Percentiles rank a stretch among this genome's conserved stretches.
These are phyloP conservation scores for Bipolaris oryzae DNA, from an alignment of 2,329 filamentous ascomycete species.

Conservation along the genomic window DNA sequence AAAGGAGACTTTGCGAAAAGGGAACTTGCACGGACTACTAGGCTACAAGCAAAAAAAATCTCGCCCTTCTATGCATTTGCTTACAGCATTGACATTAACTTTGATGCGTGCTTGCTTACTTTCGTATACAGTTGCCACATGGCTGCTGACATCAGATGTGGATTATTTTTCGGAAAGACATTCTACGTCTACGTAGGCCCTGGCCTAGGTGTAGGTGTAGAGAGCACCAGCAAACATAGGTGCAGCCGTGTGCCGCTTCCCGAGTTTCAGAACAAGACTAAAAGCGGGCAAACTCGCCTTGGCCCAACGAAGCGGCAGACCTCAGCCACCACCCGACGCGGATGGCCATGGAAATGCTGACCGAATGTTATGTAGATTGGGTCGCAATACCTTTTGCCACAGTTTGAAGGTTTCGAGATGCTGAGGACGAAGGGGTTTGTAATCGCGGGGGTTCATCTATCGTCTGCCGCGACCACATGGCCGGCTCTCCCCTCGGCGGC, in stretches of 20 bases:
- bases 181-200: too few relatives aligned
- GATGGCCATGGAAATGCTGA: neutral
- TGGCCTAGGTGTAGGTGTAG: neutral
- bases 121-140: too few relatives aligned
- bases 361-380: neutral
- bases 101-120: too few relatives aligned
- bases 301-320: neutral
- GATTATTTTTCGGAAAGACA: neutral
- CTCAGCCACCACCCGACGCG: neutral
- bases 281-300: conserved; percentile 1
- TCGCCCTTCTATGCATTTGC: neutral
- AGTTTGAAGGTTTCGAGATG: neutral
- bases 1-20: conserved; percentile 13
- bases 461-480: conserved; percentile 5
- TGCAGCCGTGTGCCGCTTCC: conserved; percentile 4
- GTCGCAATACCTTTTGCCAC: neutral
- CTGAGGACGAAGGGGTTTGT: neutral
- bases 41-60: neutral
- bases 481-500: conserved; percentile 15
- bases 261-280: conserved; percentile 18
- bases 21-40: neutral
- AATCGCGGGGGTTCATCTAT: conserved; percentile 5
- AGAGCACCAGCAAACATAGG: neutral
- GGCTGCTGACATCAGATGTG: neutral
- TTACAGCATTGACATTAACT: conserved; percentile 2